These are phyloP conservation scores for Asterella californica DNA, from an alignment of 225 moss, liverwort and hornwort species.

Conservation along the genomic window DNA sequence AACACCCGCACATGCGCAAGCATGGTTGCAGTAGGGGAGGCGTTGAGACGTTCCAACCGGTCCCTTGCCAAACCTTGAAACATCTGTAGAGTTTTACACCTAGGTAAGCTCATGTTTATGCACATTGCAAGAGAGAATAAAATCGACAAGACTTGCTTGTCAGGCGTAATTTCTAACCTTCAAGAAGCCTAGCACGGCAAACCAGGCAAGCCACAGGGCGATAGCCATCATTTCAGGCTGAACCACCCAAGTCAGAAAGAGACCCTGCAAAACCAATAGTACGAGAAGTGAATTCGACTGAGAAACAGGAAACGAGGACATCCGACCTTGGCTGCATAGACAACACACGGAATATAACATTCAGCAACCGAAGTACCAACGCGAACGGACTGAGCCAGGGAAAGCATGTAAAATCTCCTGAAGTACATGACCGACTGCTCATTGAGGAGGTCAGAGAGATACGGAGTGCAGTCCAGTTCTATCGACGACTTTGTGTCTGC, in stretches of 20 bases:
- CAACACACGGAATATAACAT: background rate
- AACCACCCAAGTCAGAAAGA: constrained; percentile 95
- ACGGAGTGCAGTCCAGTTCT: no score
- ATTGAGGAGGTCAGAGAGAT: no score
- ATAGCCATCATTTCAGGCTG: constrained; percentile 93
- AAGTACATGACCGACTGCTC: no score
- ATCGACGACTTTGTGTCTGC: no score
- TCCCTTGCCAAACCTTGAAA: constrained; percentile 95
- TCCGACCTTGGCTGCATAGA: background rate
- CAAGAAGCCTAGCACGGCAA: constrained; percentile 84
- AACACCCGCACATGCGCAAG: constrained; percentile 85
- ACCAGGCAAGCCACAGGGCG: constrained; percentile 93
- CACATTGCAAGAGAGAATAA: background rate
- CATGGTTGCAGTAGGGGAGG: constrained; percentile 86
- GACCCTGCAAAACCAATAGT: constrained; percentile 49
- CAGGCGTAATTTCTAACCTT: constrained; percentile 48
- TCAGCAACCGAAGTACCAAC: background rate
- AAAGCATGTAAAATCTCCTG: background rate
- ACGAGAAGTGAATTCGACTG: background rate
- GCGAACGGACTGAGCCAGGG: background rate
- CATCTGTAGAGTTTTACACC: constrained; percentile 50
- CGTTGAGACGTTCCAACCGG: constrained; percentile 93
- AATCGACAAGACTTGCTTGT: background rate
- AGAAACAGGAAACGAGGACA: background rate
- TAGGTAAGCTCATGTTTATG: background rate